Conservation (phyloP, 106 monocot genomes). For the Dendrobium nobile region DNA sequence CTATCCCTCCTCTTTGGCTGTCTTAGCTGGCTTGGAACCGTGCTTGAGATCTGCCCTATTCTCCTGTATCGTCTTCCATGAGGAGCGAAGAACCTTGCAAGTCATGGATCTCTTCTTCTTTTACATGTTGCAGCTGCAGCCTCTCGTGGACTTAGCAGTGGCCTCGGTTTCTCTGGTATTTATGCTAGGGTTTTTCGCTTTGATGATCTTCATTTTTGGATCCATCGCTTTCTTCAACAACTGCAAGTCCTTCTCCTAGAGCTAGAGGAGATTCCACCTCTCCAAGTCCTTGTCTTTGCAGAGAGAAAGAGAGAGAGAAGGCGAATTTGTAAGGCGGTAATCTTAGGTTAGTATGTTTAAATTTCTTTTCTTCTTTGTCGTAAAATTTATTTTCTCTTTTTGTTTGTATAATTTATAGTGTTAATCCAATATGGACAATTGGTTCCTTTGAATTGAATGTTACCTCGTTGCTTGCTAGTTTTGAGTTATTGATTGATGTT, state of each 20-base stretch:
- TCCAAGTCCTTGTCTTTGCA: no score
- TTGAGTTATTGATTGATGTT: background rate
- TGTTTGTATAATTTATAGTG: no score
- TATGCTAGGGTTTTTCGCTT: background rate
- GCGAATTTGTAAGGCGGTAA: no score
- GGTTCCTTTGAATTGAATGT: background rate
- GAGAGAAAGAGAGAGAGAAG: no score
- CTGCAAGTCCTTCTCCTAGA: background rate
- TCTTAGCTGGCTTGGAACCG: background rate
- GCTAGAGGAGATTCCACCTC: background rate
- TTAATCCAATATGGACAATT: no score
- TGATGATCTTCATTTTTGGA: background rate
- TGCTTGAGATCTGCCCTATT: background rate
- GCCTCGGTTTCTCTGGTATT: background rate
- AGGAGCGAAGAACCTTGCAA: background rate
- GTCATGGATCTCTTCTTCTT: background rate
- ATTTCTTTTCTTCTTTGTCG: no score
- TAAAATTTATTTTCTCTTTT: no score
- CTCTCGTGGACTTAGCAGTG: background rate
- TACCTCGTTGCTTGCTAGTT: background rate
- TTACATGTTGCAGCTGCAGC: background rate
- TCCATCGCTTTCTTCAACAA: constrained; percentile 1
- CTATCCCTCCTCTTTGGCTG: background rate
- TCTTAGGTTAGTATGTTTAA: background rate
- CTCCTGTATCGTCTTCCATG: background rate